A percentile compares a stretch with the other conserved stretches of the same genome.
phyloP scores from a whole-genome alignment of 306 rosid species.

The Citrullus amarus region DNA sequence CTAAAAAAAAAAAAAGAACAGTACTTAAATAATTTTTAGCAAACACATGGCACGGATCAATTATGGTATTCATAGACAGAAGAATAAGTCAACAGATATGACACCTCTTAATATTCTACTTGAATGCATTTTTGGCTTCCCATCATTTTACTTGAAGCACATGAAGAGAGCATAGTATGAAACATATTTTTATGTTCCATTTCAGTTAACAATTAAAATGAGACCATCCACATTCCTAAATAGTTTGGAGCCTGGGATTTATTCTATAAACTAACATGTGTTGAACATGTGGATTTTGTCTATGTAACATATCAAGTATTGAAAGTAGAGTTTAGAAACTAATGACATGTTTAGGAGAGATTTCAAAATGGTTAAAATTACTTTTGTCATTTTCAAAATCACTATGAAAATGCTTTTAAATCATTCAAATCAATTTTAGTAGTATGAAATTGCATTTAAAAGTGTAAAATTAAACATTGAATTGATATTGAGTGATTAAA shows the following conservation, averaged over 20 bases:
- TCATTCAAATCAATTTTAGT: too few relatives aligned
- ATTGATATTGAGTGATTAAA: too few relatives aligned
- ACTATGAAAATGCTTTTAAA: too few relatives aligned
- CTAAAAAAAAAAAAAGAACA: neutral
- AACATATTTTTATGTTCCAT: neutral
- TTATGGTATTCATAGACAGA: neutral
- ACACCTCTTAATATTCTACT: neutral
- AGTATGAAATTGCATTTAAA: too few relatives aligned
- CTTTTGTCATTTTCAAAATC: neutral
- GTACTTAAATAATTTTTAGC: neutral
- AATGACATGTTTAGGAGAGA: too few relatives aligned
- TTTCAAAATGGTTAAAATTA: too few relatives aligned
- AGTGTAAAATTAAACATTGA: too few relatives aligned
- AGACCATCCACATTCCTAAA: neutral
- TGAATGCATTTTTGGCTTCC: neutral
- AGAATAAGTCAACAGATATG: neutral
- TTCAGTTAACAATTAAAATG: neutral
- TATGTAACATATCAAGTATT: neutral
- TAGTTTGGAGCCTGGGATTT: neutral
- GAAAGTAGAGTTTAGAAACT: neutral
- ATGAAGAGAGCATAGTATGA: neutral
- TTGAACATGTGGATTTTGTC: neutral
- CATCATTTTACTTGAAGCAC: neutral
- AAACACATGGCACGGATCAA: neutral
- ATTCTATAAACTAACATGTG: neutral